Base-by-base conservation (phyloP, 306 rosid genomes). In the Hylodesmum podocarpum region DNA sequence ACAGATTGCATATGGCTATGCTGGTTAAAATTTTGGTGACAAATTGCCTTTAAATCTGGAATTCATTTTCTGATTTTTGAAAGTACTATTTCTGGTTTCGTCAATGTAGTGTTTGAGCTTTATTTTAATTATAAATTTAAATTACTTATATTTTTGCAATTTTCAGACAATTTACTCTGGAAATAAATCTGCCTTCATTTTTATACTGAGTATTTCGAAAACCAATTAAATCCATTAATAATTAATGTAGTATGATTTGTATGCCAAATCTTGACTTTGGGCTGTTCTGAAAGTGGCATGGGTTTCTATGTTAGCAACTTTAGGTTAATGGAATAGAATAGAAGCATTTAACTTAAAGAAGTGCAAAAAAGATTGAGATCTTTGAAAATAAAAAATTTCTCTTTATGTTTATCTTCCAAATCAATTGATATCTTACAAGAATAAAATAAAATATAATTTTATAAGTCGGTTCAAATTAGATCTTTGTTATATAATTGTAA, bases 11-110 rank as follows among this genome's bases (percentile, higher is more conserved):
- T n/a, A 40, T 44, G 73, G 27, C 31, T 72, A 77, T 77, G 70
- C 33, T 41, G 11, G 34, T 43, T 66, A 12, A 53, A 84, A 51
- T 81, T 81, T 84, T 81, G 88, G 7, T 63, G 34, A 53, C 51
- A 31, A 27, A n/a, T 65, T 54, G 41, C 4, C 68, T 66, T 66
- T 34, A 6, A 58, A 51, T 73, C 31, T 73, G 14, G 63, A 58
- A 36, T 40, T 62, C 33, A 1, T 28, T 61, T 50, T 39, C 21
- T 27, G 14, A 61, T 29, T 67, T 39, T 36, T 67, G 3, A 1
- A 9, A 33, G 33, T 6, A 21, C 51, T 21, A 14, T 61, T 13
- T 31, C 57, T 44, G 72, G 66, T 33, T 59, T 69, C 10, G 4
- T 53, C 16, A 2, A 47, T 12, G 71, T 79, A 73, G 81, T 40